Conservation (phyloP, 805 yeast species). For the Candida boleticola region DNA sequence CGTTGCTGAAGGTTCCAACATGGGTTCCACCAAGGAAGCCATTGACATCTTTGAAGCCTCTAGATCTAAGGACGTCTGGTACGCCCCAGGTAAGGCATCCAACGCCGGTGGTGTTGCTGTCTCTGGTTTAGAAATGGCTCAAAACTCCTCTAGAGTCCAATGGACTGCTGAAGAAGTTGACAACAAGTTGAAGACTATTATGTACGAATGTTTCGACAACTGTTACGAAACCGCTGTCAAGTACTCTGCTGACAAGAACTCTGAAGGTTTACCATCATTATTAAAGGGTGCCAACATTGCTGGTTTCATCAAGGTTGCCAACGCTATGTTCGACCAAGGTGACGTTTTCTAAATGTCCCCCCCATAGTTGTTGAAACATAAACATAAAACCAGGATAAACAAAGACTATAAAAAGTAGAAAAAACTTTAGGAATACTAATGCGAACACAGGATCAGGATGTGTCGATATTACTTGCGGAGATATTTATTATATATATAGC, state of each 20-base stretch:
- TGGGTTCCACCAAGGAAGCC: slow-evolving; percentile 99
- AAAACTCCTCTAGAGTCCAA: slow-evolving; percentile 88
- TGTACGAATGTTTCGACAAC: slow-evolving; percentile 89
- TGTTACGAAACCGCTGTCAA: slow-evolving; percentile 84
- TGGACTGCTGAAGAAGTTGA: slow-evolving; percentile 96
- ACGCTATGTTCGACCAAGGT: slow-evolving; percentile 98
- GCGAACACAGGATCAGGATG: not conserved
- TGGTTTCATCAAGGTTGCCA: slow-evolving; percentile 97
- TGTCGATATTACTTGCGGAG: too few relatives aligned
- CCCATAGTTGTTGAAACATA: too few relatives aligned
- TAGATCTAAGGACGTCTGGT: slow-evolving; percentile 78
- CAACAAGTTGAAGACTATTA: slow-evolving; percentile 82
- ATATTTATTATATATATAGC: not conserved
- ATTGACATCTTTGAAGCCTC: slow-evolving; percentile 89
- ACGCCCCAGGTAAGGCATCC: slow-evolving; percentile 99
- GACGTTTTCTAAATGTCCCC: slow-evolving; percentile 58
- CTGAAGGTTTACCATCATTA: slow-evolving; percentile 74
- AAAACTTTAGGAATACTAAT: too few relatives aligned
- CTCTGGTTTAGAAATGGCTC: slow-evolving; percentile 99
- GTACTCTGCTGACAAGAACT: slow-evolving; percentile 70
- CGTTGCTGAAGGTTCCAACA: slow-evolving; percentile 98
- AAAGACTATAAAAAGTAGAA: too few relatives aligned
- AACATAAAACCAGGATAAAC: too few relatives aligned
- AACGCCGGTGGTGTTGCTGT: slow-evolving; percentile 99
- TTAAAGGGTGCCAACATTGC: slow-evolving; percentile 99